Base-by-base conservation (phyloP, 108 stramenopile species). In the Fragilaria radians region DNA sequence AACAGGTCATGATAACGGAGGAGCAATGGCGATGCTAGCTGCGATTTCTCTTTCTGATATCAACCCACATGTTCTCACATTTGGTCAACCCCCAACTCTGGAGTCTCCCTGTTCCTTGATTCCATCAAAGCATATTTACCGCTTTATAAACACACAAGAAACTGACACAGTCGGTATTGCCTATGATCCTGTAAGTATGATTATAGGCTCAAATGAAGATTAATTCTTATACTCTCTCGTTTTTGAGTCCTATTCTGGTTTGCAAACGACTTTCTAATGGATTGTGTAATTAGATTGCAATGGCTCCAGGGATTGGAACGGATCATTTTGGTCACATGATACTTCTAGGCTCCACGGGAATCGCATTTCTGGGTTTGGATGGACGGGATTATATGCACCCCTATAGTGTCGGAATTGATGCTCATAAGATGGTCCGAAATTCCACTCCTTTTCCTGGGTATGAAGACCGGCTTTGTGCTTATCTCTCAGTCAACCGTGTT, bases 51-150 rank as follows among this genome's bases (percentile, higher is more conserved):
- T 76, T 32, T 46, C 45, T 18, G 65, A 66, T 46, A 32, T 70
- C 27, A 71, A 70, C 55, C 74, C 74, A 4, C 66, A 67, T 29
- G 60, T 66, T 11, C 66, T 76, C 3, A 76, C 74, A 1, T 70
- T 71, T 60, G 74, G 74, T 28, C 61, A 70, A 48, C 65, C 69
- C 14, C 54, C 52, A 9, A 70, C 67, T 0, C 25, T 74, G 2
- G 68, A 60, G 19, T 45, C 63, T 23, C 68, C 68, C 0, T 74
- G 73, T 50, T 27, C 28, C 1, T 27, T 48, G 31, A 33, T 74
- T 4, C 25, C 63, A 14, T 49, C 50, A 1, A 60, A 64, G 32
- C 68, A 68, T 14, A 56, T 48, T 30, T 74, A 50, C 31, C 56
- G 62, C 14, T 70, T 51, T 46, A 4, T 46, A 2, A 59, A 59